phyloP scores from a whole-genome alignment of 1,284 basidiomycete genomes.

The Peniophora sp. region DNA sequence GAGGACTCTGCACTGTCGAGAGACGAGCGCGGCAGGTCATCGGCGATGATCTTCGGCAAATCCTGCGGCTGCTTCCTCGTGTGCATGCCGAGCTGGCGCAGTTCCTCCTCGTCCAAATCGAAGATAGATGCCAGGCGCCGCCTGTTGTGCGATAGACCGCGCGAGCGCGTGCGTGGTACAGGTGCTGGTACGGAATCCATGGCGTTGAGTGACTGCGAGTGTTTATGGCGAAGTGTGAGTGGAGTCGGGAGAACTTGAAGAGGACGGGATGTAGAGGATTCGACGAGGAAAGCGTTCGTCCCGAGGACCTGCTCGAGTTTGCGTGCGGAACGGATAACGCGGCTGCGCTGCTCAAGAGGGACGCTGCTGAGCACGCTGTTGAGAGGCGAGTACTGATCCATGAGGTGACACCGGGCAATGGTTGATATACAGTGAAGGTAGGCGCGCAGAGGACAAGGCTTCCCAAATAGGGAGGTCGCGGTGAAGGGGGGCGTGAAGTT shows the following conservation, averaged over 20 bases:
- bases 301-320: constrained; percentile 54
- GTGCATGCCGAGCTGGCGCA: not conserved
- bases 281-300: constrained; percentile 43
- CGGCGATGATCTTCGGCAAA: constrained; percentile 3
- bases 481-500: not conserved
- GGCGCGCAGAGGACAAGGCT: not conserved
- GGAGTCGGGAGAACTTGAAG: constrained; percentile 2
- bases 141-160: constrained; percentile 2
- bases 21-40: constrained; percentile 1
- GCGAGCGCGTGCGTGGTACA: constrained; percentile 7
- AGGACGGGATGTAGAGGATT: constrained; percentile 16
- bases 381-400: not conserved
- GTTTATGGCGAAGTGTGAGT: constrained; percentile 13
- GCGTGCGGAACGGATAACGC: constrained; percentile 49
- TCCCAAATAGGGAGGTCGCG: not conserved
- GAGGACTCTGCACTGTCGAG: constrained; percentile 2
- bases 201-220: constrained; percentile 15
- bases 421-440: not conserved
- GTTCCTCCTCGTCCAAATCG: constrained; percentile 8
- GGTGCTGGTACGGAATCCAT: not conserved
- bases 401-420: not conserved
- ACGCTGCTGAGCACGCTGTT: constrained; percentile 34
- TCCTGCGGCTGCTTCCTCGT: not conserved
- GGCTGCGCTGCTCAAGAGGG: constrained; percentile 37
- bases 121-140: constrained; percentile 28